Percentiles rank a stretch among this genome's conserved stretches.
phyloP scores from a whole-genome alignment of 75 land plant genomes.

The Picea glauca region DNA sequence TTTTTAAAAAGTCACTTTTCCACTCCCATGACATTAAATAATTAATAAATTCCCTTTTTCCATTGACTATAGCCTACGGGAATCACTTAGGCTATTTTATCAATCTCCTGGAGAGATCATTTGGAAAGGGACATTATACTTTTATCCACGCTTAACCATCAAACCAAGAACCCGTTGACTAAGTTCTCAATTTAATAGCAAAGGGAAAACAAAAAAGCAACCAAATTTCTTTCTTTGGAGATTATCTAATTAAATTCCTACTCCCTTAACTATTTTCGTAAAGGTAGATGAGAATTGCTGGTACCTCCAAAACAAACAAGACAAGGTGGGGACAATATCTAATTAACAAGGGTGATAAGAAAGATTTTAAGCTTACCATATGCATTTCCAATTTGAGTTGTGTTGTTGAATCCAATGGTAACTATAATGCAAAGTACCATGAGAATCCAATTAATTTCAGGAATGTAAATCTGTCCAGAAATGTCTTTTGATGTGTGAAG shows the following conservation, averaged over 20 bases:
- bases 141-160: background rate
- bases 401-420: conserved; percentile 21
- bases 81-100: no score
- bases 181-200: background rate
- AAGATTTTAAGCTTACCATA: background rate
- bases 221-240: background rate
- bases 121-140: no score
- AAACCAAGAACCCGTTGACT: background rate
- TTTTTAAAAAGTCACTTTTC: no score
- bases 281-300: background rate
- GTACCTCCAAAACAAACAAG: background rate
- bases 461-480: conserved; percentile 35
- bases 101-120: no score
- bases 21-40: no score
- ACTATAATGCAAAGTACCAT: conserved; percentile 31
- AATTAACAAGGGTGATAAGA: background rate
- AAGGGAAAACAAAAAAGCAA: background rate
- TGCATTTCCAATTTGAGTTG: conserved; percentile 37
- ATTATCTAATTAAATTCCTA: background rate
- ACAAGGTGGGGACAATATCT: background rate
- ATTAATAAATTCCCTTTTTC: no score
- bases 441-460: conserved; percentile 37
- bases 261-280: background rate
- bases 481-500: conserved; percentile 29
- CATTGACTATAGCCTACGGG: no score